Conservation (phyloP, 257 asterid genomes). For the Ilex asprella region DNA sequence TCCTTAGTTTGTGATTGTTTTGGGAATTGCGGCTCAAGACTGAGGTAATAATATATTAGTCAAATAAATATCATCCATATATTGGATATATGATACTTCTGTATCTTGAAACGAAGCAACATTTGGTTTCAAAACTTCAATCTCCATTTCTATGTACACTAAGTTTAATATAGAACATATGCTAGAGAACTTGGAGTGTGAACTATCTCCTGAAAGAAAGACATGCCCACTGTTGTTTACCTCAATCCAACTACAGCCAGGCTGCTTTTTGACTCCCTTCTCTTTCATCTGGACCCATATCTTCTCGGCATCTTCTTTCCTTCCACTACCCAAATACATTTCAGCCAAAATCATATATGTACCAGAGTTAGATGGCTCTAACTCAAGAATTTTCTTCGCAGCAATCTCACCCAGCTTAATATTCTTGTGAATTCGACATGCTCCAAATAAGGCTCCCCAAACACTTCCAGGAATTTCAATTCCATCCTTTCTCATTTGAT, state of each 20-base stretch:
- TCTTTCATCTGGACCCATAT: constrained; percentile 52
- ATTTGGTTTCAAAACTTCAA: too few species aligned
- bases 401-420: constrained; percentile 38
- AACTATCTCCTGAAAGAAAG: constrained; percentile 53
- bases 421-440: constrained; percentile 56
- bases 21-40: too few species aligned
- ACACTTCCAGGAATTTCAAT: constrained; percentile 41
- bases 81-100: too few species aligned
- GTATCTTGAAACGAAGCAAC: too few species aligned
- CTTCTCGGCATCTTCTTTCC: constrained; percentile 39
- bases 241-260: constrained; percentile 77
- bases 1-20: too few species aligned
- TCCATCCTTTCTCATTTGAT: constrained; percentile 31
- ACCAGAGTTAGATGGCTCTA: constrained; percentile 58
- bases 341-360: constrained; percentile 56
- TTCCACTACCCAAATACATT: constrained; percentile 42
- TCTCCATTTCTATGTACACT: constrained; percentile 41
- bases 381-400: constrained; percentile 46
- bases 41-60: too few species aligned
- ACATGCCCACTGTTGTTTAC: constrained; percentile 35
- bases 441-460: constrained; percentile 71
- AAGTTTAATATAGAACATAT: constrained; percentile 27
- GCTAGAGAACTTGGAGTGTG: constrained; percentile 38
- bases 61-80: too few species aligned
- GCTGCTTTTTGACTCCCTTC: constrained; percentile 57